Evolutionary conservation across 352 stramenopile species (phyloP), one percentile per base, ranked within the genome.

Genomic region (Globisporangium paddicum): DNA sequence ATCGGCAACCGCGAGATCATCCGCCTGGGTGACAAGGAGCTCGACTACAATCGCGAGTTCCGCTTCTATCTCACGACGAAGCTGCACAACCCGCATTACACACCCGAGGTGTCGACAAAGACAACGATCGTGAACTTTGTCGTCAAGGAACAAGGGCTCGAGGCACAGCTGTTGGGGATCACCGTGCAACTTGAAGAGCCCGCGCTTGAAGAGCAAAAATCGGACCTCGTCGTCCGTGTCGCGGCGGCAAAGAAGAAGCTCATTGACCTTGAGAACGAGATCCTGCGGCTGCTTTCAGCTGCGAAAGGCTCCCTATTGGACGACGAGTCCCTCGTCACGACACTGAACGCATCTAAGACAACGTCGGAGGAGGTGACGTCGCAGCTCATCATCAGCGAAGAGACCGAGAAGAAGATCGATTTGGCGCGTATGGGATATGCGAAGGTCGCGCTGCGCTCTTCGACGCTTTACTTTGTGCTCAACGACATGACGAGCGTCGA

Each of bases 101-200:
- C 90, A 0, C 95, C 95, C 2, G 91, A 98, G 50, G 86, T 98
- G 16, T 97, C 87, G 0, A 98, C 93, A 0, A 98, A 98, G 70
- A 96, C 89, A 3, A 98, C 92, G 5, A 95, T 98, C 6, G 88
- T 99, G 14, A 98, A 98, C 63, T 98, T 98, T 67, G 85, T 96
- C 40, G 95, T 98, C 4, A 99, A 97, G 54, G 87, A 98, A 58
- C 85, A 98, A 34, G 96, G 96, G 10, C 77, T 98, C 0, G 95
- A 98, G 56, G 93, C 86, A 4, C 96, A 99, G 66, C 71, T 98
- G 9, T 79, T 98, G 10, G 89, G 87, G 41, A 97, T 96, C 21
- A 97, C 98, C 0, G 93, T 98, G 23, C 88, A 98, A 55, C 74
- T 96, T 13, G 96, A 98, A 70, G 82, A 98, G 48, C 95, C 95